Percentiles rank a stretch among this genome's conserved stretches.
Conservation (phyloP, 2,329 filamentous ascomycete genomes). For the Intubia oerlemansii region DNA sequence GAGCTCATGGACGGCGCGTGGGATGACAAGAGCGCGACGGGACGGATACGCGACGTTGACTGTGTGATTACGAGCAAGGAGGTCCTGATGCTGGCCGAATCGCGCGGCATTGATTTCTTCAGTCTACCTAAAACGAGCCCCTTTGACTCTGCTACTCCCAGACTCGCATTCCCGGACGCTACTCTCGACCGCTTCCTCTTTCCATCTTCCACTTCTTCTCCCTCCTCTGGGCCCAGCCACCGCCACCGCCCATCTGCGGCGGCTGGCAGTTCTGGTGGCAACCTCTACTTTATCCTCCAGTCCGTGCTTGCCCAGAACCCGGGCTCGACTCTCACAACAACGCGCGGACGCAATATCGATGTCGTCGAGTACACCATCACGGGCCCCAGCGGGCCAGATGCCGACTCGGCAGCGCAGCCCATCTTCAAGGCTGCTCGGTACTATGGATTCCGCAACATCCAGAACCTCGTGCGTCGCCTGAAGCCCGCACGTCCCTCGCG, state of each 20-base stretch:
- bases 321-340: conserved; percentile 47
- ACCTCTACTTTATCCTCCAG: conserved; percentile 66
- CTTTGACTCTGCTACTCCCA: conserved; percentile 14
- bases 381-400: conserved; percentile 18
- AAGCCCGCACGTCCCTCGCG: conserved; percentile 62
- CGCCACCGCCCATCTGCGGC: conserved; percentile 23
- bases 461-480: conserved; percentile 83
- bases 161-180: conserved; percentile 47
- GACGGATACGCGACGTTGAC: conserved; percentile 64
- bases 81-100: conserved; percentile 70
- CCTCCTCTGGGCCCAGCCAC: conserved; percentile 15
- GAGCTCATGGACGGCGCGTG: conserved; percentile 73
- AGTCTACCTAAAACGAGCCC: conserved; percentile 31
- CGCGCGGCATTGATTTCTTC: conserved; percentile 59
- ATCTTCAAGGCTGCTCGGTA: conserved; percentile 72
- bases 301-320: conserved; percentile 50
- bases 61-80: conserved; percentile 96
- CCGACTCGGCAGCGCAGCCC: conserved; percentile 21
- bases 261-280: conserved; percentile 72
- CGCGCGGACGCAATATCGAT: conserved; percentile 70
- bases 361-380: conserved; percentile 67
- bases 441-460: conserved; percentile 96
- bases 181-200: conserved; percentile 56
- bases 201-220: conserved; percentile 10
- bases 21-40: conserved; percentile 28